phyloP scores from a whole-genome alignment of 352 stramenopile species.

The Globisporangium iwayamae region DNA sequence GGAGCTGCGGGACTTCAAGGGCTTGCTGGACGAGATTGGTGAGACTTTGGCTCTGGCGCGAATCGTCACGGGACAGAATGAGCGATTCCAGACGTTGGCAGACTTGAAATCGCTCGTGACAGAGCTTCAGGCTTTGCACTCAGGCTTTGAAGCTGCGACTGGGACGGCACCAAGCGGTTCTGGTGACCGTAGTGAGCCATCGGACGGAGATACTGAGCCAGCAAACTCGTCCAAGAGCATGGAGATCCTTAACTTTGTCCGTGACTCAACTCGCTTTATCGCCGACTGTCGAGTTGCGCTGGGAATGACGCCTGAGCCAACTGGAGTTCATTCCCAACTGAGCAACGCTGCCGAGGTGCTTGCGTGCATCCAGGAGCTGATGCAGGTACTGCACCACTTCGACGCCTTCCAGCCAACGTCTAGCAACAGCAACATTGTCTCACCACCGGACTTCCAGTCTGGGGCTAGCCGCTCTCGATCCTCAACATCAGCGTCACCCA shows the following conservation, averaged over 20 bases:
- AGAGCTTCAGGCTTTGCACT: neutral
- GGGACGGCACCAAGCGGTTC: neutral
- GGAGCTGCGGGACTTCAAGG: conserved; percentile 2
- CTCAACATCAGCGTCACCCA: neutral
- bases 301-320: neutral
- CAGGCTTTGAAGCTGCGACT: neutral
- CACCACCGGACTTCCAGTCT: neutral
- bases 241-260: conserved; percentile 22
- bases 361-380: conserved; percentile 31
- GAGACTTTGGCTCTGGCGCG: conserved; percentile 5
- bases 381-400: conserved; percentile 42
- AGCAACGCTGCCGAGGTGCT: conserved; percentile 19
- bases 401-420: conserved; percentile 24
- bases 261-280: conserved; percentile 23
- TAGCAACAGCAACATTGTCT: neutral
- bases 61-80: neutral
- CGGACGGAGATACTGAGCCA: neutral
- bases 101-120: conserved; percentile 11
- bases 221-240: conserved; percentile 18
- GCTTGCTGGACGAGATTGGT: neutral
- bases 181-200: neutral
- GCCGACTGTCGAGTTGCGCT: conserved; percentile 23
- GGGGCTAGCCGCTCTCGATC: neutral
- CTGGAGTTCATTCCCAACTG: neutral
- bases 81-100: conserved; percentile 3